phyloP scores from a whole-genome alignment of 352 stramenopile genomes.

The Pythium folliculosum region DNA sequence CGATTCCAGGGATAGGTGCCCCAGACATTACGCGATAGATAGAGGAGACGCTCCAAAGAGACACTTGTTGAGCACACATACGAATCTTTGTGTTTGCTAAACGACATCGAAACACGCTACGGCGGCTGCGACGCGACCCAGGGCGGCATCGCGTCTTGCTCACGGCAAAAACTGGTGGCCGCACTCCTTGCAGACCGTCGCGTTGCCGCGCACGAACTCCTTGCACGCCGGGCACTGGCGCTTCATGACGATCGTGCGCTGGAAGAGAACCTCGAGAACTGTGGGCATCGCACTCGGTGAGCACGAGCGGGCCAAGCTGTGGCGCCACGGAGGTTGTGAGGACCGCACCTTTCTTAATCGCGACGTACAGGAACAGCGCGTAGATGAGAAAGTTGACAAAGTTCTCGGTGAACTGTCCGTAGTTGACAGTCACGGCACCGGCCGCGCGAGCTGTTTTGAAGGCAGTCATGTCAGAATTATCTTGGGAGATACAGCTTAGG shows the following conservation, averaged over 20 bases:
- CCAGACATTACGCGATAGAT: too few relatives aligned
- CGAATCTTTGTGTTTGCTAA: too few relatives aligned
- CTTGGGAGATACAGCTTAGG: too few relatives aligned
- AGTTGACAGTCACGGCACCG: conserved; percentile 70
- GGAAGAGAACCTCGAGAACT: conserved; percentile 64
- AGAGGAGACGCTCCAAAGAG: too few relatives aligned
- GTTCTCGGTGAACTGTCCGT: conserved; percentile 68
- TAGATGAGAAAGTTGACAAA: conserved; percentile 77
- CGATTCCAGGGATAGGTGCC: too few relatives aligned
- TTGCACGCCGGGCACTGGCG: conserved; percentile 70
- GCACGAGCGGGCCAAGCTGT: not conserved
- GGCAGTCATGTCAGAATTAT: too few relatives aligned
- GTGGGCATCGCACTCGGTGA: not conserved
- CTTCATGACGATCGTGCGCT: conserved; percentile 62
- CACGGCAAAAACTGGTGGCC: conserved; percentile 22
- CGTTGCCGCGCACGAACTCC: conserved; percentile 65
- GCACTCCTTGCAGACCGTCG: conserved; percentile 43
- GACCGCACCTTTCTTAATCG: conserved; percentile 64
- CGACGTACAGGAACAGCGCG: conserved; percentile 68
- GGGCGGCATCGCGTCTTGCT: not conserved
- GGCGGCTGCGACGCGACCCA: not conserved
- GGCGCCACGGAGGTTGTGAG: not conserved
- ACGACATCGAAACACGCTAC: too few relatives aligned
- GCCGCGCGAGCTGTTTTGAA: conserved; percentile 48
- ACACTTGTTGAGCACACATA: too few relatives aligned